Conservation (phyloP, 345 rosid genomes). For the Salix caprea region DNA sequence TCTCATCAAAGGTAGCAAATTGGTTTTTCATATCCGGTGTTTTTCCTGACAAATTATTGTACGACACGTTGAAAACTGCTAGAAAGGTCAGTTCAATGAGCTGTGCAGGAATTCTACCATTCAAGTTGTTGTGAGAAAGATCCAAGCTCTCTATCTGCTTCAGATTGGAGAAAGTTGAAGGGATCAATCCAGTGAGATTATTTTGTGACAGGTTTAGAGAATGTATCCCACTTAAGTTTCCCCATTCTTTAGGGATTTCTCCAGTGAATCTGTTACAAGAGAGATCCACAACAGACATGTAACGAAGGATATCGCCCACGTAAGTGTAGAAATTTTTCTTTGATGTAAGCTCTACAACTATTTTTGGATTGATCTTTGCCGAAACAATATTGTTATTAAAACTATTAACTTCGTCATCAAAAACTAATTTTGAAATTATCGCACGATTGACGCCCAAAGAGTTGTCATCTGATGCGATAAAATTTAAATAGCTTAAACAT, state of each 20-base stretch:
- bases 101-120: constrained; percentile 17
- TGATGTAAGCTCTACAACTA: background rate
- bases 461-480: background rate
- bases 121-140: constrained; percentile 27
- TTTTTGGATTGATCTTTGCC: background rate
- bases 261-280: background rate
- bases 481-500: background rate
- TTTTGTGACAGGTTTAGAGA: constrained; percentile 36
- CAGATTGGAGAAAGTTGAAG: constrained; percentile 20
- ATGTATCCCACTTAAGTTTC: background rate
- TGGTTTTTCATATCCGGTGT: constrained; percentile 10
- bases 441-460: too few species aligned
- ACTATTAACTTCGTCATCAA: too few species aligned
- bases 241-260: background rate
- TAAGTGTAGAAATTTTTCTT: background rate
- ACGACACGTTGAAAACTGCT: constrained; percentile 21
- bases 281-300: background rate
- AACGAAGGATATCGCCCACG: background rate
- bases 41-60: constrained; percentile 36
- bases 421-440: too few species aligned
- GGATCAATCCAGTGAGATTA: constrained; percentile 14
- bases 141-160: constrained; percentile 36
- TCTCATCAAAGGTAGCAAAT: constrained; percentile 21
- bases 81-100: constrained; percentile 12
- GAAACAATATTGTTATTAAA: too few species aligned